Base-by-base conservation (phyloP, 768 basidiomycete species). In the Cantharellus cinnabarinus region DNA sequence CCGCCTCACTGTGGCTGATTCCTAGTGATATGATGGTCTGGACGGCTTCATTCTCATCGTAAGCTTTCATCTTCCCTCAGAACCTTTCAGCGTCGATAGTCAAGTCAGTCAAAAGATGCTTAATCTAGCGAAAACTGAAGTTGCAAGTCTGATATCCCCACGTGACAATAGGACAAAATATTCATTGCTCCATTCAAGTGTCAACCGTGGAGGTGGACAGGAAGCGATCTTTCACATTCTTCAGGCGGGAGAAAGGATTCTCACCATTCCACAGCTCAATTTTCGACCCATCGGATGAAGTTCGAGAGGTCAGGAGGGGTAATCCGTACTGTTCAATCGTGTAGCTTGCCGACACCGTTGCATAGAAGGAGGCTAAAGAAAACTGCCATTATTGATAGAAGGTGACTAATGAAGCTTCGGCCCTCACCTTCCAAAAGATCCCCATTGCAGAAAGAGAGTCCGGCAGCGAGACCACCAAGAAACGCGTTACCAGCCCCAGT, bases 401-500 rank as follows among this genome's bases (percentile, higher is more conserved):
- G 57, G 50, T 50, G 35, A 40, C 55, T 44, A 62, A 50, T 60
- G 37, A 59, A 34, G 38, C 41, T 10, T 42, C 50, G 15, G 38
- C 52, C 67, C 70, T 60, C 60, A 88, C 89, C 86, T 74, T 80
- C 71, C 55, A 74, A 74, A n/a, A 85, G 68, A 66, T 89, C 76
- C 2, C 77, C 78, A 44, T 75, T 65, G 50, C 76, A 71, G 56
- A 80, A 64, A 20, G 70, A 63, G 56, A 90, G 67, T 0, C 89
- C 89, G 20, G 86, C 89, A 5, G 80, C 80, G 10, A 91, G 74
- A 3, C 89, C 89, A 10, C 89, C 89, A 34, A 93, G 73, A 68
- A 93, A 94, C 61, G 79, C 77, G 68, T 94, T 94, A 14, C 90
- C 90, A n/a, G 88, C 89, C 50, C 90, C 89, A 63, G 89, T 93